These are phyloP conservation scores for Gentiana dahurica DNA, from an alignment of 257 asterid genomes.

Conservation along the genomic window DNA sequence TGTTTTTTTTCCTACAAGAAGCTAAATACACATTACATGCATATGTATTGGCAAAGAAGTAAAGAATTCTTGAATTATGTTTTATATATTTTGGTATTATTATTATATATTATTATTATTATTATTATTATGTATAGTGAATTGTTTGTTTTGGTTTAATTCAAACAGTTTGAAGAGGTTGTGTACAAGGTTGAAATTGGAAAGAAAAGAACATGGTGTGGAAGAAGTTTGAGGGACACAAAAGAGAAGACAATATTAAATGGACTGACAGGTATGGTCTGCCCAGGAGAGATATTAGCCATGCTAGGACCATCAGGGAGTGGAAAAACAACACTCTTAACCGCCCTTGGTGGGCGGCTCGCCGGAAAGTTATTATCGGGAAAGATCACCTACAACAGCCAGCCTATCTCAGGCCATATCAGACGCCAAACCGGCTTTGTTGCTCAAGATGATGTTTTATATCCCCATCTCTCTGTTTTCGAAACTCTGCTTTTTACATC, in stretches of 20 bases:
- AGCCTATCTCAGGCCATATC: slow-evolving; percentile 67
- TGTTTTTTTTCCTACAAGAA: slow-evolving; percentile 5
- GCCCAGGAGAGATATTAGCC: slow-evolving; percentile 87
- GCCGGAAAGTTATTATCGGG: slow-evolving; percentile 63
- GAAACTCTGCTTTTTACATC: slow-evolving; percentile 87
- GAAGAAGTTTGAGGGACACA: slow-evolving; percentile 24
- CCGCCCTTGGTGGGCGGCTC: slow-evolving; percentile 97
- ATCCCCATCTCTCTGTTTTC: slow-evolving; percentile 77
- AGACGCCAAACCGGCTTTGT: slow-evolving; percentile 82
- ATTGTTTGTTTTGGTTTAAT: neutral
- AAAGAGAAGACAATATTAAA: slow-evolving; percentile 76
- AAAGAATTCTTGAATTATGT: neutral
- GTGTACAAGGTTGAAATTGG: slow-evolving; percentile 54
- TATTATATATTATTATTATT: no score
- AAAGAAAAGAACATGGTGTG: slow-evolving; percentile 30
- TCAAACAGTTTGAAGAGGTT: slow-evolving; percentile 76
- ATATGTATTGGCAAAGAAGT: neutral
- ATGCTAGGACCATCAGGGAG: slow-evolving; percentile 99
- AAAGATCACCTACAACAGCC: slow-evolving; percentile 72
- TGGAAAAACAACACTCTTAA: slow-evolving; percentile 90
- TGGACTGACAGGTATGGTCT: slow-evolving; percentile 79
- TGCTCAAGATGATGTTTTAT: slow-evolving; percentile 75
- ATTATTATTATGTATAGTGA: neutral
- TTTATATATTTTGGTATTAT: neutral
- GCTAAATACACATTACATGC: slow-evolving; percentile 2